Percentiles rank a stretch among this genome's conserved stretches.
phyloP scores from a whole-genome alignment of 1,139 yeast genomes.

The Suhomyces chickasaworum region DNA sequence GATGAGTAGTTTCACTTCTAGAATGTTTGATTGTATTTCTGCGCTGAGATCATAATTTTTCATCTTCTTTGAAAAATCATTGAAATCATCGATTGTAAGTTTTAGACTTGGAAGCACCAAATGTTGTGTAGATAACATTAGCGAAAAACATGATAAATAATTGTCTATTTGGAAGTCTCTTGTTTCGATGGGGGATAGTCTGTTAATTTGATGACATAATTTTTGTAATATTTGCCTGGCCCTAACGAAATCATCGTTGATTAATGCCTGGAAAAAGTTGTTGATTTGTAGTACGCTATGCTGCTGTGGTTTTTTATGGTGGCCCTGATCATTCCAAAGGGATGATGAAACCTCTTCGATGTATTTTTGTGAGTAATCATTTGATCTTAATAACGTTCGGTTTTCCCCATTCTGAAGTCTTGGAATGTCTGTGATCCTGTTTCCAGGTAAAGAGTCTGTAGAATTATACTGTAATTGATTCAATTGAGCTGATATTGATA shows the following conservation, averaged over 20 bases:
- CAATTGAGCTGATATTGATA: no score
- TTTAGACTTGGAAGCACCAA: conserved; percentile 18
- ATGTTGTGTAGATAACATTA: conserved; percentile 12
- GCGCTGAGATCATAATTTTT: neutral
- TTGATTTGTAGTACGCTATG: conserved; percentile 13
- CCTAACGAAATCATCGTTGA: conserved; percentile 15
- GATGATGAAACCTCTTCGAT: neutral
- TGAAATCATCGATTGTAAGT: conserved; percentile 17
- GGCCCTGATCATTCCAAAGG: neutral
- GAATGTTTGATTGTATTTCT: neutral
- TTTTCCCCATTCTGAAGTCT: neutral
- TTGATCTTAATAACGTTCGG: neutral
- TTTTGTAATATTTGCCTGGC: conserved; percentile 11
- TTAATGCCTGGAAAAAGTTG: conserved; percentile 16
- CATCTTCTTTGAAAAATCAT: neutral
- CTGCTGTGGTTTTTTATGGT: neutral
- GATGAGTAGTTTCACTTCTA: conserved; percentile 6
- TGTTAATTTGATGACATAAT: conserved; percentile 10
- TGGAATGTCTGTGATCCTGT: neutral
- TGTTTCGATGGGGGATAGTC: neutral
- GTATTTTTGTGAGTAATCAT: neutral
- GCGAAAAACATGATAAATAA: conserved; percentile 20
- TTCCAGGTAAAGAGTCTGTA: neutral
- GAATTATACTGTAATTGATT: neutral
- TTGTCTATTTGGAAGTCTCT: conserved; percentile 8